Percentiles rank a stretch among this genome's conserved stretches.
These are phyloP conservation scores for Wallacemonas sp. DNA, from an alignment of 208 protist species.

Conservation along the genomic window DNA sequence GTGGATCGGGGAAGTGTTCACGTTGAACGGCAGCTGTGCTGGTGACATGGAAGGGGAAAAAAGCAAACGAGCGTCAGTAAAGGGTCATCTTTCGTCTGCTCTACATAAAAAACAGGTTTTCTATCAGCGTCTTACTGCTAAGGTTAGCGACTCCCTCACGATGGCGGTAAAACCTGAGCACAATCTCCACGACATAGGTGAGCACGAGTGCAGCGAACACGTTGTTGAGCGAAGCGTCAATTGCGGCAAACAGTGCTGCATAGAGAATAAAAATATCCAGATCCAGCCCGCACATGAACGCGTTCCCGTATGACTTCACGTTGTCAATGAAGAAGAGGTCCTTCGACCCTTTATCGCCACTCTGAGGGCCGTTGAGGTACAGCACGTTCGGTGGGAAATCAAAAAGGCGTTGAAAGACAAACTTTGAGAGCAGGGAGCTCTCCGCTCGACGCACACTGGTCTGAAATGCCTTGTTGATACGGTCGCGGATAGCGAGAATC, in stretches of 20 bases:
- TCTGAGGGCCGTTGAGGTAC: constrained; percentile 82
- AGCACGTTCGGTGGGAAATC: constrained; percentile 77
- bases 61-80: background rate
- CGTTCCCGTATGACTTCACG: constrained; percentile 47
- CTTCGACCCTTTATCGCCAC: constrained; percentile 55
- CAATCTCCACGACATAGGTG: constrained; percentile 58
- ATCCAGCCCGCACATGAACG: constrained; percentile 73
- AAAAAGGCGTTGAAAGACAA: constrained; percentile 61
- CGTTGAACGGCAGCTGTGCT: too few relatives aligned
- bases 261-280: constrained; percentile 76
- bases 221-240: constrained; percentile 70
- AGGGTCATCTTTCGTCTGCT: background rate
- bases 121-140: constrained; percentile 77
- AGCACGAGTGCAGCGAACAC: constrained; percentile 56
- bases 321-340: constrained; percentile 87
- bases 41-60: constrained; percentile 1
- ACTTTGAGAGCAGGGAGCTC: constrained; percentile 64
- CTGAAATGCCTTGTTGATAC: constrained; percentile 74
- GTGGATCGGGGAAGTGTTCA: too few relatives aligned
- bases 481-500: constrained; percentile 66
- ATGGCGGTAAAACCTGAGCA: constrained; percentile 50
- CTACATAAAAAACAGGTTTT: constrained; percentile 80
- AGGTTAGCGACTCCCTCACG: constrained; percentile 66
- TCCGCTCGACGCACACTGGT: constrained; percentile 64
- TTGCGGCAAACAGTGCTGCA: constrained; percentile 57